Evolutionary conservation across 78 protist genomes (phyloP).

Genomic region (Pirum gemmata): DNA sequence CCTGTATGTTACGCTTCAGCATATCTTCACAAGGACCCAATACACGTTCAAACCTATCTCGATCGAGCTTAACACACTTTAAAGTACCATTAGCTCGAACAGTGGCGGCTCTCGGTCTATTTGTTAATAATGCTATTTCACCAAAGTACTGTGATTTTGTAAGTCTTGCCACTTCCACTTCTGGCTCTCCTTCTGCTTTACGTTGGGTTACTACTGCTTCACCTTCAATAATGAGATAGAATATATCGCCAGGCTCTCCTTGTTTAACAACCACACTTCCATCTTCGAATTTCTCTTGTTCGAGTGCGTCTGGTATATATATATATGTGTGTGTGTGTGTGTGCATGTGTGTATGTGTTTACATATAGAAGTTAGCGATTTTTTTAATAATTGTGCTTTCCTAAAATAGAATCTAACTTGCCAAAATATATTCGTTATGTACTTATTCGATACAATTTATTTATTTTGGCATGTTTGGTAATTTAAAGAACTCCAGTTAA

Average conservation of each 20-base stretch:
- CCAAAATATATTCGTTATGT: too few species aligned
- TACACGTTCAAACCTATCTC: conserved; percentile 65
- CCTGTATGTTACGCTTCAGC: conserved; percentile 60
- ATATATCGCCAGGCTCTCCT: conserved; percentile 69
- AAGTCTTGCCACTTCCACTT: conserved; percentile 53
- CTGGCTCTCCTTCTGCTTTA: background rate
- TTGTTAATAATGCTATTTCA: conserved; percentile 69
- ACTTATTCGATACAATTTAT: too few species aligned
- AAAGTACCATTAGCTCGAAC: conserved; percentile 57
- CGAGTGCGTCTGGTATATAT: too few species aligned
- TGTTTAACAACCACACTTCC: conserved; percentile 61
- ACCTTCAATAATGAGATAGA: conserved; percentile 66
- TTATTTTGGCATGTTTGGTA: too few species aligned
- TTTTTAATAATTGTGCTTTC: too few species aligned
- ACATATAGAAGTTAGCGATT: too few species aligned
- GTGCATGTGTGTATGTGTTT: too few species aligned
- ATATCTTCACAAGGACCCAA: conserved; percentile 72
- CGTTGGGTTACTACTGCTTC: conserved; percentile 13
- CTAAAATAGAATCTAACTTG: too few species aligned
- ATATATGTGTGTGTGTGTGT: too few species aligned
- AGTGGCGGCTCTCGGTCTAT: conserved; percentile 76
- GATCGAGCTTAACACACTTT: conserved; percentile 66
- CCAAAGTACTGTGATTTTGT: conserved; percentile 70
- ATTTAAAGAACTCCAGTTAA: too few species aligned
- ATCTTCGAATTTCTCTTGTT: conserved; percentile 50